Evolutionary conservation across 257 asterid species (phyloP).

Genomic region (Solanum microdontum): DNA sequence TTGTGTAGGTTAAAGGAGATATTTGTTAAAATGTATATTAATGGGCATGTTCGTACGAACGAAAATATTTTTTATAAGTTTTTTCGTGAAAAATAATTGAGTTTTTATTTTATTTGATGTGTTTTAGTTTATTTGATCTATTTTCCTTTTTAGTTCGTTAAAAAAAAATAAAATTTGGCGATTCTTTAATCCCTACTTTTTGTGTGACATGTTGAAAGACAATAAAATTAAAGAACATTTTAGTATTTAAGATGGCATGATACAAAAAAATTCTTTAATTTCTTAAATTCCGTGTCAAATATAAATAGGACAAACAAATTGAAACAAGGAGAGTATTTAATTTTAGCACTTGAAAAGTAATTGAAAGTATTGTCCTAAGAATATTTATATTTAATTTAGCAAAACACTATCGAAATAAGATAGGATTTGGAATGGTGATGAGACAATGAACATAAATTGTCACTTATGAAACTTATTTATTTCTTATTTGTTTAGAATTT

Average conservation of each 20-base stretch:
- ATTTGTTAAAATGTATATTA: neutral
- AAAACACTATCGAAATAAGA: too few relatives aligned
- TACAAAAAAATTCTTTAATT: too few relatives aligned
- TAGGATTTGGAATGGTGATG: neutral
- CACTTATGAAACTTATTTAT: neutral
- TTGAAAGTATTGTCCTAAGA: neutral
- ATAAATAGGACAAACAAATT: neutral
- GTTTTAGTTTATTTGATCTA: neutral
- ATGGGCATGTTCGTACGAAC: neutral
- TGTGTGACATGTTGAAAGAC: neutral
- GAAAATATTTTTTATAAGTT: neutral
- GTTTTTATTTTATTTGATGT: neutral
- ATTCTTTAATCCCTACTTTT: too few relatives aligned
- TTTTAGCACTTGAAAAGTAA: neutral
- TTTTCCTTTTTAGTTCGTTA: too few relatives aligned
- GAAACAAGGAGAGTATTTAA: too few relatives aligned
- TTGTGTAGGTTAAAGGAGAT: neutral
- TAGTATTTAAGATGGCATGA: too few relatives aligned
- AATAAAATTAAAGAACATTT: too few relatives aligned
- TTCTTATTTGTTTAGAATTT: neutral
- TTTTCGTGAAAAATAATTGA: neutral
- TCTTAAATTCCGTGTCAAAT: neutral
- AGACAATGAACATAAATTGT: neutral
- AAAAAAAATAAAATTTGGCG: too few relatives aligned
- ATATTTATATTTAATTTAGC: neutral